Percentiles rank a stretch among this genome's conserved stretches.
phyloP scores from a whole-genome alignment of 345 rosid genomes.

The Ceriops tagal region DNA sequence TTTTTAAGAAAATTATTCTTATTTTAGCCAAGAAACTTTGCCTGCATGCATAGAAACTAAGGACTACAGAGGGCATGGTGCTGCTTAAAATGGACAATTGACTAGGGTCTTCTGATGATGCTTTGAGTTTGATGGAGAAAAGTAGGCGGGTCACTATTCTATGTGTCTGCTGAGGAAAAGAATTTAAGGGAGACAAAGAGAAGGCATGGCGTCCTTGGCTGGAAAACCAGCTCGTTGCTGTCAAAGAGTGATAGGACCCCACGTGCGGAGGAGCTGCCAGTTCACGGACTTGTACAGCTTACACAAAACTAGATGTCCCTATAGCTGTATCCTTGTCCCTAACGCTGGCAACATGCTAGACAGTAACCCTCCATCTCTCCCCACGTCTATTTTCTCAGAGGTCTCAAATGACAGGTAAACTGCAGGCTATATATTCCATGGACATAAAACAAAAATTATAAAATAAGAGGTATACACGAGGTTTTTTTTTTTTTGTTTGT shows the following conservation, averaged over 20 bases:
- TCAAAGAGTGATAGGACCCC: constrained; percentile 30
- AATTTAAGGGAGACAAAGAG: neutral
- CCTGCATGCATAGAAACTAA: too few species aligned
- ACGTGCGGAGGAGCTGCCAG: constrained; percentile 45
- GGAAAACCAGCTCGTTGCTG: constrained; percentile 43
- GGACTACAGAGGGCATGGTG: too few species aligned
- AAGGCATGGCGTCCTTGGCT: too few species aligned
- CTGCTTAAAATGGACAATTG: too few species aligned
- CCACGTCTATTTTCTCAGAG: neutral
- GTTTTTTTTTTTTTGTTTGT: too few species aligned
- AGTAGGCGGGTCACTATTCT: constrained; percentile 4
- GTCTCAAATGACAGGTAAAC: neutral
- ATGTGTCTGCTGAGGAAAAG: neutral
- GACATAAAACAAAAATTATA: too few species aligned
- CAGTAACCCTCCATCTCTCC: neutral
- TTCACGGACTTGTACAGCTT: constrained; percentile 31
- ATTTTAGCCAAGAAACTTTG: too few species aligned
- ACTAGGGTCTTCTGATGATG: neutral
- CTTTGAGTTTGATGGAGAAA: too few species aligned
- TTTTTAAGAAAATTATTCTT: too few species aligned
- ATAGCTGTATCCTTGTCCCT: constrained; percentile 47
- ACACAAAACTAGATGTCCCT: neutral
- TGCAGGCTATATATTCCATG: neutral
- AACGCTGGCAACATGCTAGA: constrained; percentile 30
- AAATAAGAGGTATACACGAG: too few species aligned